These are phyloP conservation scores for Yamadazyma friedrichii DNA, from an alignment of 1,139 yeast genomes.

Conservation along the genomic window DNA sequence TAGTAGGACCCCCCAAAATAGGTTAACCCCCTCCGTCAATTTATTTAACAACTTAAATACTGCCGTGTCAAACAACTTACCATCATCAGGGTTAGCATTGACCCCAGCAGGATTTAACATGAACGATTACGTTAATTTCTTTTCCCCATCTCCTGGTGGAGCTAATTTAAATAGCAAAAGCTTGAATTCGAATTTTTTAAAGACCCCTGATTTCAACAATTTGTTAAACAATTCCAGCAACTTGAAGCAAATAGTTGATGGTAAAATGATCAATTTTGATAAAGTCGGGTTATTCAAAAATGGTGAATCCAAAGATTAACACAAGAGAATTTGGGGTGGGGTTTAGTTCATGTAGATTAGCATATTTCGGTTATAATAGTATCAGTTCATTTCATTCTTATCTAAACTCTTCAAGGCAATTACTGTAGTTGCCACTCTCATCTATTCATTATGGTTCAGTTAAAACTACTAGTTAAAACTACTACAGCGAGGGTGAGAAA, in stretches of 20 bases:
- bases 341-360: conserved; percentile 1
- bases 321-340: background rate
- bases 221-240: conserved; percentile 20
- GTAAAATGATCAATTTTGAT: conserved; percentile 46
- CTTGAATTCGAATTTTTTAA: conserved; percentile 28
- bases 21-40: conserved; percentile 44
- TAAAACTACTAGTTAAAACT: too few species aligned
- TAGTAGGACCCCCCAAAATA: conserved; percentile 43
- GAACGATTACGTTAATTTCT: conserved; percentile 77
- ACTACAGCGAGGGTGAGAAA: conserved; percentile 3
- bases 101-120: conserved; percentile 77
- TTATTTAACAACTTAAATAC: conserved; percentile 24
- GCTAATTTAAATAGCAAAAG: conserved; percentile 20
- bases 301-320: conserved; percentile 15
- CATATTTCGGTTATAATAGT: too few species aligned
- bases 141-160: conserved; percentile 69
- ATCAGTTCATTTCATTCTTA: too few species aligned
- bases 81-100: conserved; percentile 43
- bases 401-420: conserved; percentile 1
- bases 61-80: conserved; percentile 24
- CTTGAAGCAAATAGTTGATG: conserved; percentile 34
- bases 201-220: conserved; percentile 44
- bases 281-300: conserved; percentile 26
- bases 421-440: too few species aligned
- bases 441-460: too few species aligned